These are phyloP conservation scores for Ogataea neopini DNA, from an alignment of 805 yeast genomes.

Conservation along the genomic window DNA sequence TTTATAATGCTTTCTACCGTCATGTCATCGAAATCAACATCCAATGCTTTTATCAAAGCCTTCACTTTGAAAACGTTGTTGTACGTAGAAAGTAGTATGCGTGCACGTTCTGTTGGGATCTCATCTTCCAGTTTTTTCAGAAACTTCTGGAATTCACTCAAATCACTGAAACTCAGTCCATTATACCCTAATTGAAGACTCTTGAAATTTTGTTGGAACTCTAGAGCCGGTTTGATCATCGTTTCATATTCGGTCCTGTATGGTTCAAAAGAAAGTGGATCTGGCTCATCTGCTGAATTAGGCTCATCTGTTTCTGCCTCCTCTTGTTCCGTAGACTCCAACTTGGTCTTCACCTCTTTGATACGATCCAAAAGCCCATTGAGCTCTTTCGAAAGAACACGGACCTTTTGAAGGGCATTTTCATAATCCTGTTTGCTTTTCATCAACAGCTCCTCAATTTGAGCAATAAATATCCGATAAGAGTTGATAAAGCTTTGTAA, in stretches of 20 bases:
- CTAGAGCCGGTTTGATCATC: constrained; percentile 2
- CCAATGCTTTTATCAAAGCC: constrained; percentile 11
- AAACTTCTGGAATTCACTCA: constrained; percentile 15
- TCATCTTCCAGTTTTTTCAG: constrained; percentile 10
- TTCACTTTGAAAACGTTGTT: constrained; percentile 16
- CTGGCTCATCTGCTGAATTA: not conserved
- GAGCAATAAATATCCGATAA: constrained; percentile 13
- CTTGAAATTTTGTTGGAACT: constrained; percentile 3
- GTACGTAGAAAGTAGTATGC: constrained; percentile 11
- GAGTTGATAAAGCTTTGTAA: constrained; percentile 5
- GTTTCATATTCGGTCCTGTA: constrained; percentile 12
- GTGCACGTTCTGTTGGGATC: constrained; percentile 9
- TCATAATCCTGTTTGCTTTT: constrained; percentile 9
- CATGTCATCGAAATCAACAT: constrained; percentile 11
- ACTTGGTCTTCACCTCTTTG: constrained; percentile 8
- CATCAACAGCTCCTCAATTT: constrained; percentile 2
- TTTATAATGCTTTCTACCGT: constrained; percentile 22
- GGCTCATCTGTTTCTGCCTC: not conserved
- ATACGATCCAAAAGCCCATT: constrained; percentile 6
- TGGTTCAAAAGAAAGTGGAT: constrained; percentile 11
- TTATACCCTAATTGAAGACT: constrained; percentile 12
- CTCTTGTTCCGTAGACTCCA: not conserved
- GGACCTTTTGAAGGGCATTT: constrained; percentile 1
- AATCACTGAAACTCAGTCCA: constrained; percentile 10
- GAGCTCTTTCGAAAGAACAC: constrained; percentile 9